These are phyloP conservation scores for Leccinellum albellum DNA, from an alignment of 768 basidiomycete species.

Conservation along the genomic window DNA sequence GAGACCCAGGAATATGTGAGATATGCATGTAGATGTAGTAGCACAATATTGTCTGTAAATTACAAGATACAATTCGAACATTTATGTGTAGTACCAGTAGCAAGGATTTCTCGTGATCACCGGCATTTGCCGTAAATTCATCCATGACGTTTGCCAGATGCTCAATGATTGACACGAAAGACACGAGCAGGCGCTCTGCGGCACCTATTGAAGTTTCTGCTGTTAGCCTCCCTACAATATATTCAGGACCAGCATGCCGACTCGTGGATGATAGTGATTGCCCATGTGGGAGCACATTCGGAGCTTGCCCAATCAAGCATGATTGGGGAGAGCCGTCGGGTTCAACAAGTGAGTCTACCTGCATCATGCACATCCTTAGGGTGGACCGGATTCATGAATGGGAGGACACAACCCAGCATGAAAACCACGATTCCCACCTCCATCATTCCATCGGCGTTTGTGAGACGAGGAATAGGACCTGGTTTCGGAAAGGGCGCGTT, in stretches of 20 bases:
- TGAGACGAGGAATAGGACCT: neutral
- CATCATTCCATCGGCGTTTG: neutral
- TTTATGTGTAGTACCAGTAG: no score
- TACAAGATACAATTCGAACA: neutral
- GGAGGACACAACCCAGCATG: neutral
- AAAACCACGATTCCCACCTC: neutral
- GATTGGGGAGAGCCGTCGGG: neutral
- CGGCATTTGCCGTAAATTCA: no score
- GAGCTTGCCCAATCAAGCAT: neutral
- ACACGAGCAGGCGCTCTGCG: no score
- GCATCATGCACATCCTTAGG: neutral
- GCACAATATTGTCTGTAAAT: neutral
- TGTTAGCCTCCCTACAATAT: no score
- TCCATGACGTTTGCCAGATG: no score
- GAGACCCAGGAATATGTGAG: neutral
- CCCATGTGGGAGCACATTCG: no score
- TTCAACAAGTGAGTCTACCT: neutral
- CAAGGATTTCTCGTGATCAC: no score
- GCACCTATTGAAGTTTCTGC: no score
- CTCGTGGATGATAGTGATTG: no score
- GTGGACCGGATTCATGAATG: neutral
- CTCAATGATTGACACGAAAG: no score
- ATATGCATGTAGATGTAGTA: slow-evolving; percentile 2
- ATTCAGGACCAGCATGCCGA: no score
- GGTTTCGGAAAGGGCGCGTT: neutral